These are phyloP conservation scores for Pseudocercospora musae DNA, from an alignment of 2,329 filamentous ascomycete genomes.

Conservation along the genomic window DNA sequence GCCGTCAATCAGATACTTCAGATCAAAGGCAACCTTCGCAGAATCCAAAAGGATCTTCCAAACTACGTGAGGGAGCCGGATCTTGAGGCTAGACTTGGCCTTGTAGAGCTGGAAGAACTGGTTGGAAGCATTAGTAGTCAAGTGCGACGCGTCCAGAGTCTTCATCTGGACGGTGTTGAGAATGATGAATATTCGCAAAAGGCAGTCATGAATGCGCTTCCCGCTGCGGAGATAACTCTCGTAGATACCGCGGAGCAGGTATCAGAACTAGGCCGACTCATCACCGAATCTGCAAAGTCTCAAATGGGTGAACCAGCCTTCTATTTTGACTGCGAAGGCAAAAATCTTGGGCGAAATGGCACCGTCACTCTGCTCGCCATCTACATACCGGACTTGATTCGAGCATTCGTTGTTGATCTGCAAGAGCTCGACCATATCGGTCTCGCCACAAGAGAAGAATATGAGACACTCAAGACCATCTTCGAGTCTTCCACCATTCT, in stretches of 20 bases:
- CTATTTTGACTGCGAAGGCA: slow-evolving; percentile 8
- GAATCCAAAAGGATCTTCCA: not conserved
- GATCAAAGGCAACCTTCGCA: not conserved
- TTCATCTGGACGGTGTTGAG: not conserved
- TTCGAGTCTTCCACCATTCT: not conserved
- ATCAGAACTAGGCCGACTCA: not conserved
- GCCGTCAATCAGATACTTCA: not conserved
- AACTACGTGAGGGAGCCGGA: not conserved
- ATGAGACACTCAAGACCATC: not conserved
- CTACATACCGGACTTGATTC: not conserved
- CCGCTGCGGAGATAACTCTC: not conserved
- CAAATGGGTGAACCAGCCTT: not conserved
- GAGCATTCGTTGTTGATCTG: slow-evolving; percentile 3
- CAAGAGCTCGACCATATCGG: not conserved
- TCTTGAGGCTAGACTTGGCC: not conserved
- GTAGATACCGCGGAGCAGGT: not conserved
- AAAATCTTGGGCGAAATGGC: slow-evolving; percentile 7
- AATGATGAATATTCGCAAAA: not conserved
- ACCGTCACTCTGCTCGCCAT: slow-evolving; percentile 6
- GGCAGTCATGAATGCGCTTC: not conserved
- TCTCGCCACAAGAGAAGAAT: not conserved
- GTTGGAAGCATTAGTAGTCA: not conserved
- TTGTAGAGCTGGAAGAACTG: not conserved
- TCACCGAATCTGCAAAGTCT: not conserved
- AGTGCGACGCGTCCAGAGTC: not conserved